Evolutionary conservation across 768 basidiomycete species (phyloP), one percentile per base, ranked within the genome.

Genomic region (Paxillus rubicundulus): DNA sequence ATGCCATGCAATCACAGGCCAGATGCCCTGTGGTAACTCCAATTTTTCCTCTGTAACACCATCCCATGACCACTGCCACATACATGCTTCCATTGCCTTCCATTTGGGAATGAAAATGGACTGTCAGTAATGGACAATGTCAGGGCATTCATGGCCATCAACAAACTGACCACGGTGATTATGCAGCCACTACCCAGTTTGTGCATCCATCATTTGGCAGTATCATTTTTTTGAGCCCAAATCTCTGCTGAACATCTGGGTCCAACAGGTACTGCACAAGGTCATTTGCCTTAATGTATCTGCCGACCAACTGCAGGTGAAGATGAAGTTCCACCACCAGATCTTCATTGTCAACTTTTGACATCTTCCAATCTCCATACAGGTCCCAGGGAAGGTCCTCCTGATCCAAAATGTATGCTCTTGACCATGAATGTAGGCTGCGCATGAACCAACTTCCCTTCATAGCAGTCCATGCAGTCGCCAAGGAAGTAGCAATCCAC

Each of bases 121-220:
- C n/a, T n/a, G n/a, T n/a, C n/a, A 55, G 48, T 51, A 12, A 43
- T 18, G 30, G 62, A 69, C 62, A 9, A 72, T 67, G 63, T 72
- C 68, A 3, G 48, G 39, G 0, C 62, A 41, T 47, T 73, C 67
- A 44, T 73, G 71, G 1, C 69, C 69, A 62, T 73, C 69, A 6
- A 56, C 48, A 57, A 66, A n/a, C n/a, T n/a, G n/a, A n/a, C n/a
- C n/a, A n/a, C n/a, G n/a, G n/a, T n/a, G 52, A 12, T 52, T 48
- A 17, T 50, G 34, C 60, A 70, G 30, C 55, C 36, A 45, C 63
- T 66, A 7, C 56, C 60, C n/a, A 70, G 38, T 13, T 39, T 55
- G 8, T 54, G 24, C 37, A 80, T 59, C 76, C 78, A 79, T 1
- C 56, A 53, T 9, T 57, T 45, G 10, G 74, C 77, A 0, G 74